Conservation (phyloP, 1,284 basidiomycete species). For the Afroboletus lepidellus region DNA sequence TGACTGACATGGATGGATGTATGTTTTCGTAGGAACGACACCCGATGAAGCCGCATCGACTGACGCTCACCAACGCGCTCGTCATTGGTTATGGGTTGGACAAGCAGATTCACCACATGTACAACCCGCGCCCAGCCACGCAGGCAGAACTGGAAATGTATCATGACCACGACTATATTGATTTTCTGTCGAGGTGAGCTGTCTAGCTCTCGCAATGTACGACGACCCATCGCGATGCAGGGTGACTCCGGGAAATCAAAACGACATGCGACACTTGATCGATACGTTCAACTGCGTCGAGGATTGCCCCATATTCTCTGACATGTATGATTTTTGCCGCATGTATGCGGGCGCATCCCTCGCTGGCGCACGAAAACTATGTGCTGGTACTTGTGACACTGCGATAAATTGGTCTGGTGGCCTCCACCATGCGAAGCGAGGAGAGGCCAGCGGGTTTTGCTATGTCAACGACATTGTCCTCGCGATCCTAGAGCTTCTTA, state of each 20-base stretch:
- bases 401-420: conserved; percentile 98
- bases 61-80: conserved; percentile 93
- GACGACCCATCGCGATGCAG: conserved; percentile 38
- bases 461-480: conserved; percentile 96
- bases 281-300: conserved; percentile 89
- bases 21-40: conserved; percentile 73
- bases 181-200: conserved; percentile 84
- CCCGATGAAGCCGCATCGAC: conserved; percentile 97
- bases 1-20: too few species aligned
- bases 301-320: conserved; percentile 91
- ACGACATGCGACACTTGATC: conserved; percentile 69
- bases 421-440: conserved; percentile 93
- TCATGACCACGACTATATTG: conserved; percentile 93
- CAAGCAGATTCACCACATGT: conserved; percentile 91
- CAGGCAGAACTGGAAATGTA: conserved; percentile 88
- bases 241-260: conserved; percentile 80
- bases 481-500: conserved; percentile 87
- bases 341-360: conserved; percentile 92
- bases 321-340: conserved; percentile 89
- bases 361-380: conserved; percentile 85
- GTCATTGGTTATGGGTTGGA: conserved; percentile 97
- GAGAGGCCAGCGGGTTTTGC: conserved; percentile 95
- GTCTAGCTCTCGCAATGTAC: neutral
- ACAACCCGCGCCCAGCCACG: conserved; percentile 86
- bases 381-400: conserved; percentile 88